These are phyloP conservation scores for Urtica urens DNA, from an alignment of 306 rosid species.

Conservation along the genomic window DNA sequence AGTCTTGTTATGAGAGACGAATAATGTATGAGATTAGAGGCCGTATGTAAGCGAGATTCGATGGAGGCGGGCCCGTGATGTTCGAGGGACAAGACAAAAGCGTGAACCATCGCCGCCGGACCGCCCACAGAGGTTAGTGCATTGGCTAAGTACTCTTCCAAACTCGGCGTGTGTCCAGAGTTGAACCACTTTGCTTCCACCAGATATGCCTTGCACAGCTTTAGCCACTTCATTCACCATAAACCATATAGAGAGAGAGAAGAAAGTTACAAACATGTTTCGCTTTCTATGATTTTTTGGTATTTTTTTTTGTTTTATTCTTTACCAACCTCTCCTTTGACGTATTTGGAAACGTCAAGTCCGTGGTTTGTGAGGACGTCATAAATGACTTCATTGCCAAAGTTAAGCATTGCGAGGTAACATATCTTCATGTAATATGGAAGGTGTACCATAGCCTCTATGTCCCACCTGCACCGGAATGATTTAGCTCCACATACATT, in stretches of 20 bases:
- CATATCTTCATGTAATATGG: conserved; percentile 22
- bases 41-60: conserved; percentile 1
- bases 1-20: conserved; percentile 16
- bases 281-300: too few species aligned
- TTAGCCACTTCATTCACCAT: conserved; percentile 27
- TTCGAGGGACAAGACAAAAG: conserved; percentile 7
- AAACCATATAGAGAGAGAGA: neutral
- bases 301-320: neutral
- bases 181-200: conserved; percentile 25
- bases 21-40: conserved; percentile 15
- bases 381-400: conserved; percentile 14
- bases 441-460: conserved; percentile 12
- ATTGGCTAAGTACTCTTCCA: conserved; percentile 19
- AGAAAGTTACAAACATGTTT: neutral
- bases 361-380: conserved; percentile 5
- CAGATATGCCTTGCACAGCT: conserved; percentile 17
- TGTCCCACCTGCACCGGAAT: conserved; percentile 14
- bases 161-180: conserved; percentile 7
- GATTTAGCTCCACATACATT: too few species aligned
- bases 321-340: conserved; percentile 13
- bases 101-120: conserved; percentile 16
- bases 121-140: conserved; percentile 22
- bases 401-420: conserved; percentile 15
- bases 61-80: conserved; percentile 7
- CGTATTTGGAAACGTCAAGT: neutral